phyloP scores from a whole-genome alignment of 2,329 filamentous ascomycete species.

The Dendrostoma leiphaemia region DNA sequence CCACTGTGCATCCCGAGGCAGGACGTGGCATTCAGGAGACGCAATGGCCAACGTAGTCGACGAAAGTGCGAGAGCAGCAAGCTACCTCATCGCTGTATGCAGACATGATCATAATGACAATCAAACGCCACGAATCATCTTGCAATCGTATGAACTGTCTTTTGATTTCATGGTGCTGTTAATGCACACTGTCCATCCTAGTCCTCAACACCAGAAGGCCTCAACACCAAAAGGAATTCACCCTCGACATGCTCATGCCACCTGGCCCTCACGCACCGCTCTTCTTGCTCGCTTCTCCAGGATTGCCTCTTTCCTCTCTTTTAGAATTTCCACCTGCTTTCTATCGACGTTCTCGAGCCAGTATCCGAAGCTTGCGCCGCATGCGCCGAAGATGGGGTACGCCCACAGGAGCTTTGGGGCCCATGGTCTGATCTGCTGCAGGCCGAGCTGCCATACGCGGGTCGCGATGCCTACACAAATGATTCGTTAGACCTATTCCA shows the following conservation, averaged over 20 bases:
- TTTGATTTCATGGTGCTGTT: neutral
- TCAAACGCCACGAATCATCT: neutral
- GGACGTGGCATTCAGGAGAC: neutral
- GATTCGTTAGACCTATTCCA: neutral
- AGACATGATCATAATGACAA: neutral
- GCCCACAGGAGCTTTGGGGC: slow-evolving; percentile 80
- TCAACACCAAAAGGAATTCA: neutral
- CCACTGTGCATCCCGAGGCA: neutral
- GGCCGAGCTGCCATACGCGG: slow-evolving; percentile 94
- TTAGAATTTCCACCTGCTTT: slow-evolving; percentile 72
- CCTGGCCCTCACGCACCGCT: slow-evolving; percentile 59
- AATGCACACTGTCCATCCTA: neutral
- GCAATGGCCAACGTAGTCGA: neutral
- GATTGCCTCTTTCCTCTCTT: slow-evolving; percentile 74
- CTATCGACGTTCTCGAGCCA: slow-evolving; percentile 92
- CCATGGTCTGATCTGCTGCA: slow-evolving; percentile 97
- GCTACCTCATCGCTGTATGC: neutral
- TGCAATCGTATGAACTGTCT: neutral
- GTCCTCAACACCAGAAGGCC: neutral
- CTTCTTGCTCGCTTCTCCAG: slow-evolving; percentile 87
- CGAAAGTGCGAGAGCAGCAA: neutral
- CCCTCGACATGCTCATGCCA: neutral
- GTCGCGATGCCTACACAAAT: slow-evolving; percentile 72
- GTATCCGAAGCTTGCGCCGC: slow-evolving; percentile 92
- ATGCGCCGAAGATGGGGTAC: slow-evolving; percentile 83